Conservation (phyloP, 192 early-diverging fungal genomes). For the Geranomyces michiganensis region DNA sequence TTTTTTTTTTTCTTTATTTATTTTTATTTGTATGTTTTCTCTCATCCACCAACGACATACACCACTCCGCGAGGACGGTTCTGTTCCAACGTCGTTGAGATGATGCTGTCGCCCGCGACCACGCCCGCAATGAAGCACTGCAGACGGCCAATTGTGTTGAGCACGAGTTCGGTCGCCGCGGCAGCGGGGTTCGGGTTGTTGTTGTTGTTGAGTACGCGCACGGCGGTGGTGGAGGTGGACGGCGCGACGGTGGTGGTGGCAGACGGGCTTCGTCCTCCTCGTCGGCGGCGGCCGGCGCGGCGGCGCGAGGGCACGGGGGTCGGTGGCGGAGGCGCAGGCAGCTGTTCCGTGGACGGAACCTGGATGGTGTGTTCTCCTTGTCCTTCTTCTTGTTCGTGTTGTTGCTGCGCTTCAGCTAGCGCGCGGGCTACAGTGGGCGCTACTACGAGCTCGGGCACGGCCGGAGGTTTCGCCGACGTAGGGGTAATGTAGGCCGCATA, state of each 20-base stretch:
- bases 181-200: too few species aligned
- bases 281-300: background rate
- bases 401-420: background rate
- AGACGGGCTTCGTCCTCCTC: too few species aligned
- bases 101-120: background rate
- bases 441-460: background rate
- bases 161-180: conserved; percentile 11
- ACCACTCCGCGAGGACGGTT: conserved; percentile 4
- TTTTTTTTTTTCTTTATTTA: too few species aligned
- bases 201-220: too few species aligned
- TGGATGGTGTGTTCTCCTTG: background rate
- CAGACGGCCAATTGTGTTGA: conserved; percentile 13
- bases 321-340: conserved; percentile 6
- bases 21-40: too few species aligned
- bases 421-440: background rate
- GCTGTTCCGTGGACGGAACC: background rate
- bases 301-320: conserved; percentile 15
- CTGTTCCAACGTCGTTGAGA: background rate
- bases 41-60: conserved; percentile 12
- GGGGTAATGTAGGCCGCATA: too few species aligned
- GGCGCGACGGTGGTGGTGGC: too few species aligned
- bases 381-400: background rate
- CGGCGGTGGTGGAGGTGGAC: too few species aligned
- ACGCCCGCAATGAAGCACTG: conserved; percentile 19
- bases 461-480: too few species aligned